A percentile compares a stretch with the other conserved stretches of the same genome.
Conservation (phyloP, 2,329 filamentous ascomycete species). For the Triangularia verruculosa region DNA sequence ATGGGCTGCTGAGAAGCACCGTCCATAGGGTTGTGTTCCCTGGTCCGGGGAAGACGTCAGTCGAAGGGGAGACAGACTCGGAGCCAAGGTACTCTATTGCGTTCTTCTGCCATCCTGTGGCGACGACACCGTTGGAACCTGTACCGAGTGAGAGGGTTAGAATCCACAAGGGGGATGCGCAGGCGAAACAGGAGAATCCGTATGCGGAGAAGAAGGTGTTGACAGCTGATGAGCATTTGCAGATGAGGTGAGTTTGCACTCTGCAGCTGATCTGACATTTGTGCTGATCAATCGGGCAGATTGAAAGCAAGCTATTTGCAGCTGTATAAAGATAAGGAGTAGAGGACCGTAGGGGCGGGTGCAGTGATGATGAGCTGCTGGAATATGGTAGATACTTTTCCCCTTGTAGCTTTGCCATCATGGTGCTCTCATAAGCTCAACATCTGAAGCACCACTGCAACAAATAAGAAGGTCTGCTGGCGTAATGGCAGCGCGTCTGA, state of each 20-base stretch:
- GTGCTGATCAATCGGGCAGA: slow-evolving; percentile 7
- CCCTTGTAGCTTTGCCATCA: background rate
- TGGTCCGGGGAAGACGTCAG: slow-evolving; percentile 32
- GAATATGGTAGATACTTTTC: background rate
- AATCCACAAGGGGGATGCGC: slow-evolving; percentile 37
- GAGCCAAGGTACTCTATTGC: slow-evolving; percentile 63
- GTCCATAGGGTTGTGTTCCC: slow-evolving; percentile 83
- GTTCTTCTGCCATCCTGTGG: slow-evolving; percentile 65
- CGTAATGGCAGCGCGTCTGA: slow-evolving; percentile 6
- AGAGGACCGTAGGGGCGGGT: background rate
- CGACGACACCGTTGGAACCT: slow-evolving; percentile 49
- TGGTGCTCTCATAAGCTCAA: background rate
- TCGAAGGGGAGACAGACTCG: slow-evolving; percentile 45
- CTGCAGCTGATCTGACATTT: background rate
- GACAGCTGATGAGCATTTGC: slow-evolving; percentile 62
- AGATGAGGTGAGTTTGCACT: slow-evolving; percentile 45
- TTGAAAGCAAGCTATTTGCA: slow-evolving; percentile 57
- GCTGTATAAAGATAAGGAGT: slow-evolving; percentile 47
- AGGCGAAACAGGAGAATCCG: slow-evolving; percentile 39
- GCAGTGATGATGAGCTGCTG: background rate
- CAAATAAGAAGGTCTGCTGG: slow-evolving; percentile 2
- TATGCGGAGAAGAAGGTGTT: slow-evolving; percentile 54
- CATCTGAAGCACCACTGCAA: background rate
- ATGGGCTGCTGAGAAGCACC: slow-evolving; percentile 80
- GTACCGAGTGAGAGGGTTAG: slow-evolving; percentile 60